These are phyloP conservation scores for Astrephomene gubernaculifera DNA, from an alignment of 139 green algal genomes.

Conservation along the genomic window DNA sequence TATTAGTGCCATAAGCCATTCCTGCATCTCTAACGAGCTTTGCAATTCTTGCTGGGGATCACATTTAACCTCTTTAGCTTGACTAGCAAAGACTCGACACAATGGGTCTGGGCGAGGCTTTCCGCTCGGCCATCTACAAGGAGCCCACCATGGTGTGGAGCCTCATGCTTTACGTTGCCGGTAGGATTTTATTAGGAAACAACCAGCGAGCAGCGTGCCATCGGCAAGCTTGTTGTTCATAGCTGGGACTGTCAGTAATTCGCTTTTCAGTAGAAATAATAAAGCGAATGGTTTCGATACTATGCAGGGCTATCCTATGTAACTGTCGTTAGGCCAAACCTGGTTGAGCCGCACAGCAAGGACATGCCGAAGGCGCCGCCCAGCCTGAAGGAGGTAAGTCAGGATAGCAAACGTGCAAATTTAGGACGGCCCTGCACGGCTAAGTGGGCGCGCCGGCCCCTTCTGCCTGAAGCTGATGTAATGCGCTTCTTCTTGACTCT, in stretches of 20 bases:
- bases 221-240: no score
- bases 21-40: no score
- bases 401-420: no score
- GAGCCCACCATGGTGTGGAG: slow-evolving; percentile 53
- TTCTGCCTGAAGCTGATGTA: background rate
- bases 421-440: no score
- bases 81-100: background rate
- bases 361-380: slow-evolving; percentile 40
- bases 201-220: no score
- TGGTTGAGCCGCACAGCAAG: slow-evolving; percentile 24
- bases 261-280: background rate
- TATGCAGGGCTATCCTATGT: slow-evolving; percentile 23
- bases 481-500: background rate
- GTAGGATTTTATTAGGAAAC: slow-evolving; percentile 13
- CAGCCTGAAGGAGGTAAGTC: slow-evolving; percentile 35
- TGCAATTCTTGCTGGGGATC: background rate
- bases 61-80: background rate
- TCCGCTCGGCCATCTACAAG: slow-evolving; percentile 44
- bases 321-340: slow-evolving; percentile 27
- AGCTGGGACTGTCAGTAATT: no score
- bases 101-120: slow-evolving; percentile 35
- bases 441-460: no score
- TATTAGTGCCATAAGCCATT: no score
- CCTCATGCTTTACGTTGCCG: slow-evolving; percentile 46
- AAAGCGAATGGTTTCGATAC: background rate